Base-by-base conservation (phyloP, 148 eudicot species). In the Amaranthus palmeri region DNA sequence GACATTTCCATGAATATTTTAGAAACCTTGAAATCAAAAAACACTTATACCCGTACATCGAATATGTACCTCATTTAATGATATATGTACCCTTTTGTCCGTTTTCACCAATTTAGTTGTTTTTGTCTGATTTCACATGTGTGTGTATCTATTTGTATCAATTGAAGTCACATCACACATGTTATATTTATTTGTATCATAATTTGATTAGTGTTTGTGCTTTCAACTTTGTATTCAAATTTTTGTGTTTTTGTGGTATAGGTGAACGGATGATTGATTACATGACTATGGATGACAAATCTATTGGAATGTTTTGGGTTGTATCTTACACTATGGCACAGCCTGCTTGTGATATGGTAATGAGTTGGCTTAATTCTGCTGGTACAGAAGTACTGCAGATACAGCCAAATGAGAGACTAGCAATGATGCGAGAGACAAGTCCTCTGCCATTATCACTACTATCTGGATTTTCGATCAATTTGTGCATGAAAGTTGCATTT, bases 221-320 rank as follows among this genome's bases (percentile, higher is more conserved):
- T 25, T 25, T 25, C 36, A 25, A 25, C 36, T 25, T 25, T 25
- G 36, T 25, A 25, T 25, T 25, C 36, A 58, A 62, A 13, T 13
- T 47, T 64, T 64, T 47, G 41, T 65, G 11, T 48, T 50, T 65
- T 67, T 53, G n/a, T 62, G 52, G 56, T 71, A 57, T 74, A 96
- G 99, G 93, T 77, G 96, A 90, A 53, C 85, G 87, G 48, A 82
- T 83, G 85, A 79, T 92, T 75, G 93, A 96, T 80, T 96, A 88
- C 78, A 88, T 85, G 96, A 92, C 83, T 78, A 74, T 96, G 89
- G 99, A 96, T 77, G 96, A 88, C 48, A 87, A 89, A 77, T 92
- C 97, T 49, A 61, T 83, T 72, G 99, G 99, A 74, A 92, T 96
- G 97, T 92, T 92, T 87, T 96, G 99, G 99, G 96, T 92, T 75